phyloP scores from a whole-genome alignment of 1,139 yeast genomes.

The Geotrichum klebahnii region DNA sequence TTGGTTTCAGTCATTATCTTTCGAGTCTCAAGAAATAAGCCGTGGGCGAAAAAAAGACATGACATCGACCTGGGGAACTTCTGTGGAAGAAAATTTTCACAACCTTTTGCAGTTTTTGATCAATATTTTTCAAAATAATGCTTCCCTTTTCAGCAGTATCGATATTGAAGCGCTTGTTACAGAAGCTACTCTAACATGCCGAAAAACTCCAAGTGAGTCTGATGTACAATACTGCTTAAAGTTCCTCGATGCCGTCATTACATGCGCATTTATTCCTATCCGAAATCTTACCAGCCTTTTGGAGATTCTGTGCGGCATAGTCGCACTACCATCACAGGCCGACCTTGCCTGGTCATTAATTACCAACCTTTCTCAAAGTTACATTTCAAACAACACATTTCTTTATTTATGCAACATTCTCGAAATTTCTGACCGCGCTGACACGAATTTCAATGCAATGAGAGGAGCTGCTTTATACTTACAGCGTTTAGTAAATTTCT shows the following conservation, averaged over 20 bases:
- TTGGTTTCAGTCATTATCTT: constrained; percentile 39
- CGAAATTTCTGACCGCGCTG: constrained; percentile 22
- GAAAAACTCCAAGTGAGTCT: constrained; percentile 42
- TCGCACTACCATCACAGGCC: constrained; percentile 34
- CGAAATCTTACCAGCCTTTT: constrained; percentile 42
- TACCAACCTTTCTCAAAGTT: constrained; percentile 39
- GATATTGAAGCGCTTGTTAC: constrained; percentile 34
- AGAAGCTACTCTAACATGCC: constrained; percentile 43
- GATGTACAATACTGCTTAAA: constrained; percentile 48
- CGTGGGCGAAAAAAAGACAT: constrained; percentile 33
- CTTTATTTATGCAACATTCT: constrained; percentile 41
- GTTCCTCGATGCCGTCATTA: constrained; percentile 46
- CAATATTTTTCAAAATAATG: constrained; percentile 50
- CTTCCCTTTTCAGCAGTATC: constrained; percentile 40
- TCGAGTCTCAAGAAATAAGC: constrained; percentile 34
- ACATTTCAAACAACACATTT: constrained; percentile 40
- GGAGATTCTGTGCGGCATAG: constrained; percentile 50
- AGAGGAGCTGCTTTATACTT: constrained; percentile 47
- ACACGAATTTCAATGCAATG: constrained; percentile 43
- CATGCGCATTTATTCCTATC: constrained; percentile 50
- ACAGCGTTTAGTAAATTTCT: constrained; percentile 27
- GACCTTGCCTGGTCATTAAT: constrained; percentile 44
- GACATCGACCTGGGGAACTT: constrained; percentile 34
- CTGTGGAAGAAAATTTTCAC: constrained; percentile 36
- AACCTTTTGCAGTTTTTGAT: constrained; percentile 42